Base-by-base conservation (phyloP, 2,329 filamentous ascomycete genomes). In the Escovopsis sp. region DNA sequence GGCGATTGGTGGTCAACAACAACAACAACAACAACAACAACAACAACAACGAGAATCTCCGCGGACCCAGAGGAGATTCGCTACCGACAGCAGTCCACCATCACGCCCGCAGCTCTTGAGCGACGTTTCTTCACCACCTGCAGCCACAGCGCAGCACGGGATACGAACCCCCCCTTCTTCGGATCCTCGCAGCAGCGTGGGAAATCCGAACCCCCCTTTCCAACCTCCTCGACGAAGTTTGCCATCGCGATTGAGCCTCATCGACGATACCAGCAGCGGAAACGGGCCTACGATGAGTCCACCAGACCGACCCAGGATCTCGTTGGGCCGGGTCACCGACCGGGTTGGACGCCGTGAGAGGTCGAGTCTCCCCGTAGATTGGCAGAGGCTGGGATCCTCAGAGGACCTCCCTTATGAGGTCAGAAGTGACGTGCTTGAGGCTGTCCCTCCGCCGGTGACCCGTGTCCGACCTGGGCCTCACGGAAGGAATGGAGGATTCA, bases 161-260 rank as follows among this genome's bases (percentile, higher is more conserved):
- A 38, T 53, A 33, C 49, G 46, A 40, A 58, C 55, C 12, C 54
- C 56, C 33, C 55, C 56, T 11, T 48, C 52, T 2, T 55, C 55
- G 12, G 47, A 51, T 23, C 48, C 46, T n/a, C 39, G 40, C 11
- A 43, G 43, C 34, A 23, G 32, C 12, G 47, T 46, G 23, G 40
- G 46, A 23, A 33, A 26, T 11, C 40, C 42, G 6, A 41, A 41
- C 26, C 33, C 38, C 19, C 40, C 36, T 1, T 40, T 40, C 28
- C 26, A 35, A 26, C 28, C 36, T 18, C 42, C 12, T 6, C 26
- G 37, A 33, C 39, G 36, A 12, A 26, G 10, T 11, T 32, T 34
- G 33, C 36, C 3, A 39, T 30, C 5, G 40, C 41, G 23, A 28
- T 34, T 9, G 36, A 4, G 4, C n/a, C 26, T 15, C 4, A 11